Conservation (phyloP, 2,329 filamentous ascomycete genomes). For the Aspergillus flavus region DNA sequence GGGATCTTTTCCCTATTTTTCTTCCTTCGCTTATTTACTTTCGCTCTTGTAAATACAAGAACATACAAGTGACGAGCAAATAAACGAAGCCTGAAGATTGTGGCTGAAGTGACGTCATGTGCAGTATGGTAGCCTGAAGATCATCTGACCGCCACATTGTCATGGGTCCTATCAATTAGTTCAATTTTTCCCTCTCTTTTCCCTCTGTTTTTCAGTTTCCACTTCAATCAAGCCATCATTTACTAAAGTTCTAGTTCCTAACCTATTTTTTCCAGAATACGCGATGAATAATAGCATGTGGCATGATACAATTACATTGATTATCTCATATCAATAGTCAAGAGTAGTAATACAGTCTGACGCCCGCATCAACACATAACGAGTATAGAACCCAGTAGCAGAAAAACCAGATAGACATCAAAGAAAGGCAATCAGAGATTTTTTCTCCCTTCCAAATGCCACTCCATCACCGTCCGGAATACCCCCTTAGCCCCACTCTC, state of each 20-base stretch:
- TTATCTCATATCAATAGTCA: background rate
- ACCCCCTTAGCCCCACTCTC: slow-evolving; percentile 72
- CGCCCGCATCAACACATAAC: background rate
- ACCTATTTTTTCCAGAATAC: background rate
- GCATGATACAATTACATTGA: background rate
- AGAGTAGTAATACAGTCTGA: background rate
- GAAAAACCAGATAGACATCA: background rate
- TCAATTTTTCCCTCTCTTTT: background rate
- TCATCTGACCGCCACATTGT: slow-evolving; percentile 7
- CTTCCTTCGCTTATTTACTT: background rate
- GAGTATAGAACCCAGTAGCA: background rate
- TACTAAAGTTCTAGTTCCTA: background rate
- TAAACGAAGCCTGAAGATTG: background rate
- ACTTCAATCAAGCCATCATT: background rate
- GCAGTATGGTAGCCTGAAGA: background rate
- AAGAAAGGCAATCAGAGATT: slow-evolving; percentile 10
- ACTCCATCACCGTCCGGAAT: slow-evolving; percentile 77
- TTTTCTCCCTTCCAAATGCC: slow-evolving; percentile 65
- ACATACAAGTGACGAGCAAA: background rate
- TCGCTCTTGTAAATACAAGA: background rate
- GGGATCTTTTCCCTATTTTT: background rate
- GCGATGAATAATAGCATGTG: background rate
- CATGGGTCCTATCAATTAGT: background rate
- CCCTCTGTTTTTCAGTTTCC: background rate
- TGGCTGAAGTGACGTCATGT: background rate